phyloP scores from a whole-genome alignment of 208 protist species.

The Wallacemonas sp. region DNA sequence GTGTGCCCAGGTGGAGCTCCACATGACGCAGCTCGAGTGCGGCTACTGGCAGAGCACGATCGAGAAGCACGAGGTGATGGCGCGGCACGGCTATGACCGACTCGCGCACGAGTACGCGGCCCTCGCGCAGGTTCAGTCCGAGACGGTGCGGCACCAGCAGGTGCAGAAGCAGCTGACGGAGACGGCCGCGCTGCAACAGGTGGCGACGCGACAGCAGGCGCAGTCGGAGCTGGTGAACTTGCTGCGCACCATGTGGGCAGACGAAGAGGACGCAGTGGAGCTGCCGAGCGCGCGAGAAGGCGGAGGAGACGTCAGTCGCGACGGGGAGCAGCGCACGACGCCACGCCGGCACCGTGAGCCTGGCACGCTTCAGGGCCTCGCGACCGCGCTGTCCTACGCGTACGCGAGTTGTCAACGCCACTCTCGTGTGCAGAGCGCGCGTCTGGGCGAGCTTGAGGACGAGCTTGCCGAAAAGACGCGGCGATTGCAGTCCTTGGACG shows the following conservation, averaged over 20 bases:
- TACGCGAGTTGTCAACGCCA: constrained; percentile 26
- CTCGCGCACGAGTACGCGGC: constrained; percentile 5
- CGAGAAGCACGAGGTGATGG: constrained; percentile 36
- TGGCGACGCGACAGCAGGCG: constrained; percentile 19
- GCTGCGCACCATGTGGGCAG: constrained; percentile 42
- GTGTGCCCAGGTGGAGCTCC: constrained; percentile 40
- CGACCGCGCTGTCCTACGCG: constrained; percentile 29
- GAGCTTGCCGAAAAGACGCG: constrained; percentile 26
- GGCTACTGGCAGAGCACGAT: constrained; percentile 31
- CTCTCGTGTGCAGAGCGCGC: constrained; percentile 19
- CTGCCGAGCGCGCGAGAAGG: no score
- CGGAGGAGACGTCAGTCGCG: no score
- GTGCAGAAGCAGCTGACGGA: constrained; percentile 30
- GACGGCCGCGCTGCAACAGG: constrained; percentile 26
- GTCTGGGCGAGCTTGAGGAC: constrained; percentile 22
- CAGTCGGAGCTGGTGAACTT: constrained; percentile 32
- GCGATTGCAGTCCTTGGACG: constrained; percentile 26
- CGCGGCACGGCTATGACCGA: constrained; percentile 28
- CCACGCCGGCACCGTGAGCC: constrained; percentile 23
- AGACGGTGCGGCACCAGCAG: constrained; percentile 25
- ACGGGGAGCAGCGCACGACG: no score
- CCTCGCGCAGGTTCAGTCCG: constrained; percentile 16
- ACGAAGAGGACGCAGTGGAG: constrained; percentile 35
- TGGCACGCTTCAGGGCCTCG: constrained; percentile 27
- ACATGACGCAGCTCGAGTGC: constrained; percentile 31